Evolutionary conservation across 805 yeast genomes (phyloP).

Genomic region (Yamadazyma sp.): DNA sequence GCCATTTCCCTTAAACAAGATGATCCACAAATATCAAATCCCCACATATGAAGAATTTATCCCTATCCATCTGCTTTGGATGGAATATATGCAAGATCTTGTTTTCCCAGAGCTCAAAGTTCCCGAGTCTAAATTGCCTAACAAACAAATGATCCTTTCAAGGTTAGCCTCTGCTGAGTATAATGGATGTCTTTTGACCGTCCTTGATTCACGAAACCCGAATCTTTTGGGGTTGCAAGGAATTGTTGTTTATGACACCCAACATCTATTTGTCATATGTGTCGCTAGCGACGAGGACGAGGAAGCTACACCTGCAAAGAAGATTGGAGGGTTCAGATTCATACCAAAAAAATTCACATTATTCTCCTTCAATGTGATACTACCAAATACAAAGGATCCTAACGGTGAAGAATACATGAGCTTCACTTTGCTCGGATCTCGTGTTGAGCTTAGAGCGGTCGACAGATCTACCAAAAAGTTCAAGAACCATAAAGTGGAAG

Average conservation of each 20-base stretch:
- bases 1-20: conserved; percentile 23
- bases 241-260: conserved; percentile 82
- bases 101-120: conserved; percentile 31
- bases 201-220: conserved; percentile 55
- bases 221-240: conserved; percentile 65
- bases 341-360: conserved; percentile 67
- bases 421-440: conserved; percentile 73
- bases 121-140: conserved; percentile 23
- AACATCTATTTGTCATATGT: conserved; percentile 64
- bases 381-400: conserved; percentile 18
- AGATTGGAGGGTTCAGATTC: conserved; percentile 63
- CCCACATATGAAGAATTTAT: conserved; percentile 51
- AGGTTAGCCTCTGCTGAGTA: conserved; percentile 76
- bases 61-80: conserved; percentile 69
- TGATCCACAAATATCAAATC: conserved; percentile 27
- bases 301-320: conserved; percentile 24
- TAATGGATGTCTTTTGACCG: conserved; percentile 70
- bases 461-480: conserved; percentile 86
- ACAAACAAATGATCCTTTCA: conserved; percentile 38
- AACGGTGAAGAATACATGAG: conserved; percentile 42
- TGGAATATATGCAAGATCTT: conserved; percentile 60
- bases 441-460: conserved; percentile 70
- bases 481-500: conserved; percentile 74
- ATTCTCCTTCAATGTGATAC: conserved; percentile 49
- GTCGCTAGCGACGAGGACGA: conserved; percentile 39